A percentile compares a stretch with the other conserved stretches of the same genome.
Evolutionary conservation across 2,329 filamentous ascomycete species (phyloP).

Genomic region (Acrodontium crateriforme): DNA sequence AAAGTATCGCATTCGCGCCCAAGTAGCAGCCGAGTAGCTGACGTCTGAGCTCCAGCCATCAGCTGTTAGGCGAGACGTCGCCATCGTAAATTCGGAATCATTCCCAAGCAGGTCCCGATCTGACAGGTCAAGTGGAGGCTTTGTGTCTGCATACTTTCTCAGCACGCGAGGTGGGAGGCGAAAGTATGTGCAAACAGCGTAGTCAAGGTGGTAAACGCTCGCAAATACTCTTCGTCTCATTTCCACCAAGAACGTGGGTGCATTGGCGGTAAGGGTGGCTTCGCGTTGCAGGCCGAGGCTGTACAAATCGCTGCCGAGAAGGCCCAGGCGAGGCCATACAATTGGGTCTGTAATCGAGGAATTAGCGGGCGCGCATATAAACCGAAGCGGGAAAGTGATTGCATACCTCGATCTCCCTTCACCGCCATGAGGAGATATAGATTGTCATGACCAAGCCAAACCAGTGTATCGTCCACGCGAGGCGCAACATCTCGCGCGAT

Average conservation of each 20-base stretch:
- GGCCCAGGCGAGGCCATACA: constrained; percentile 24
- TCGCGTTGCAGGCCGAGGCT: constrained; percentile 22
- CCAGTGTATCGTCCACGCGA: constrained; percentile 5
- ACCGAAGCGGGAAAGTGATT: too few relatives aligned
- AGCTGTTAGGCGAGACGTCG: constrained; percentile 2
- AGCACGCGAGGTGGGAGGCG: constrained; percentile 10
- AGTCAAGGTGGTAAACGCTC: constrained; percentile 7
- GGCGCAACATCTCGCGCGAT: constrained; percentile 6
- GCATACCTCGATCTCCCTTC: constrained; percentile 6
- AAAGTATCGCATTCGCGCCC: constrained; percentile 2
- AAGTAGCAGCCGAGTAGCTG: constrained; percentile 1
- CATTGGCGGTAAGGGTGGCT: constrained; percentile 3
- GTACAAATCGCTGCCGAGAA: constrained; percentile 60
- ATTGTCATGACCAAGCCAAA: background rate
- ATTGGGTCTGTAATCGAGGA: background rate
- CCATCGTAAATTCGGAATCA: background rate
- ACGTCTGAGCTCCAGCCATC: constrained; percentile 4
- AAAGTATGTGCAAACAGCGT: constrained; percentile 9
- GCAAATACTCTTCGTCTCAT: constrained; percentile 7
- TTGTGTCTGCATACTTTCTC: constrained; percentile 4
- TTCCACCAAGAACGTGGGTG: constrained; percentile 10
- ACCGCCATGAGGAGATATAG: constrained; percentile 5
- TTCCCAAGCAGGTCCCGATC: constrained; percentile 5
- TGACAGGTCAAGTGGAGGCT: constrained; percentile 6
- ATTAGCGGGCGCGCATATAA: too few relatives aligned